Evolutionary conservation across 768 basidiomycete genomes (phyloP).

Genomic region (Leucocoprinus sp.): DNA sequence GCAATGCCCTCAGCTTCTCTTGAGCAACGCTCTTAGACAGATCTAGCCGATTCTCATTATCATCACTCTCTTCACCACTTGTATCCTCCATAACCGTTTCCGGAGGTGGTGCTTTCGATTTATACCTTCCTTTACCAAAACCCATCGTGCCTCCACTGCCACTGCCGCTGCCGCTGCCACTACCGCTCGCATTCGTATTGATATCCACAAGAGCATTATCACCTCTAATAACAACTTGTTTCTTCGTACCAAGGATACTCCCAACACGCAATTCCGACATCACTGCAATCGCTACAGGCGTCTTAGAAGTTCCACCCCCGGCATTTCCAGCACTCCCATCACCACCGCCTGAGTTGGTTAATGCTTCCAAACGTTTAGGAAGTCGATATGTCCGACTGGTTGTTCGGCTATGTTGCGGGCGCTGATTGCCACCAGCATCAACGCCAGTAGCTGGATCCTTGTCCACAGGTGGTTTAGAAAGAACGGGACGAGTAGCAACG

Average conservation of each 20-base stretch:
- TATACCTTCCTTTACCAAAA: constrained; percentile 26
- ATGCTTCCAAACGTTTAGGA: constrained; percentile 4
- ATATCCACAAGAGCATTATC: not conserved
- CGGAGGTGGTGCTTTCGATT: constrained; percentile 58
- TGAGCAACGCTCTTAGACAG: constrained; percentile 65
- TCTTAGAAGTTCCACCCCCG: constrained; percentile 1
- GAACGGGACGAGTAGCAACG: no score
- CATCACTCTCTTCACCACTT: constrained; percentile 43
- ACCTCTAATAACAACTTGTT: constrained; percentile 4
- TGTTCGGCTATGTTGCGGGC: constrained; percentile 4
- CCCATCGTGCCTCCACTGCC: not conserved
- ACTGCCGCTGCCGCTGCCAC: no score
- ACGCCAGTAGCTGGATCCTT: no score
- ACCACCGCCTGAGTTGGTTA: not conserved
- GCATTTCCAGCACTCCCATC: no score
- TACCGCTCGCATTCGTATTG: not conserved
- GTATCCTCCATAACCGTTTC: constrained; percentile 58
- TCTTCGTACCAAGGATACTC: constrained; percentile 6
- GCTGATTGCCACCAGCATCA: not conserved
- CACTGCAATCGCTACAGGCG: constrained; percentile 7
- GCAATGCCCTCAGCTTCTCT: constrained; percentile 45
- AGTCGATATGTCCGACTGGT: constrained; percentile 6
- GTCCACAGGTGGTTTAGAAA: not conserved
- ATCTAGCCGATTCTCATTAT: constrained; percentile 36
- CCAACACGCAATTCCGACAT: constrained; percentile 10